phyloP scores from a whole-genome alignment of 768 basidiomycete genomes.

The Hirschioporus abietinus region DNA sequence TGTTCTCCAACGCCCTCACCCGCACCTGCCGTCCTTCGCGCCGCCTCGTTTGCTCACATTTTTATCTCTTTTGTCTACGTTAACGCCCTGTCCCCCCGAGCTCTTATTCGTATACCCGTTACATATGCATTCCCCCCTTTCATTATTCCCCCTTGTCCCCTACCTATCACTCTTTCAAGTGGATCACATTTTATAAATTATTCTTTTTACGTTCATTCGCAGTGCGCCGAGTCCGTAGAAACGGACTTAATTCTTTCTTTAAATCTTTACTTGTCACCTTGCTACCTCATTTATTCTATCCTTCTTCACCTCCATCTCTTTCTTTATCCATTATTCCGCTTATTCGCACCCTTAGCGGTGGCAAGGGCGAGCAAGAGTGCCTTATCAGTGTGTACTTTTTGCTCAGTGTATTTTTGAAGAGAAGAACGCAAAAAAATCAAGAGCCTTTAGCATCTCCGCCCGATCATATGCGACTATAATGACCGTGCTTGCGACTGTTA shows the following conservation, averaged over 20 bases:
- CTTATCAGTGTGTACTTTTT: neutral
- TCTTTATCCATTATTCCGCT: neutral
- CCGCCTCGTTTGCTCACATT: constrained; percentile 7
- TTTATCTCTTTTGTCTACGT: constrained; percentile 8
- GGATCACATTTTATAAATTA: neutral
- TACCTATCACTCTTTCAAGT: neutral
- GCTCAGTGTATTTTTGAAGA: neutral
- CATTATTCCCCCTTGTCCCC: neutral
- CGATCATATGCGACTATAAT: neutral
- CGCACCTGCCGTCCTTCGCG: neutral
- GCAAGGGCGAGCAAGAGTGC: neutral
- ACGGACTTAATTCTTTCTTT: constrained; percentile 8
- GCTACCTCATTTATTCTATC: constrained; percentile 7
- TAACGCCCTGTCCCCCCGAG: constrained; percentile 13
- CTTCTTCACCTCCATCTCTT: neutral
- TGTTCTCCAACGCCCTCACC: too few relatives aligned
- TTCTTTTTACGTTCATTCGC: neutral
- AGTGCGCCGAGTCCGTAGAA: neutral
- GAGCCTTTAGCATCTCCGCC: neutral
- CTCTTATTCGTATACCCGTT: constrained; percentile 11
- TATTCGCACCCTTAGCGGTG: neutral
- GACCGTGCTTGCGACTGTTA: neutral
- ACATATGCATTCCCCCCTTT: constrained; percentile 1
- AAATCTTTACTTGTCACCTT: constrained; percentile 3
- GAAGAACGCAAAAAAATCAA: neutral